Evolutionary conservation across 306 rosid genomes (phyloP), one percentile per base, ranked within the genome.

Genomic region (Quercus berberidifolia): DNA sequence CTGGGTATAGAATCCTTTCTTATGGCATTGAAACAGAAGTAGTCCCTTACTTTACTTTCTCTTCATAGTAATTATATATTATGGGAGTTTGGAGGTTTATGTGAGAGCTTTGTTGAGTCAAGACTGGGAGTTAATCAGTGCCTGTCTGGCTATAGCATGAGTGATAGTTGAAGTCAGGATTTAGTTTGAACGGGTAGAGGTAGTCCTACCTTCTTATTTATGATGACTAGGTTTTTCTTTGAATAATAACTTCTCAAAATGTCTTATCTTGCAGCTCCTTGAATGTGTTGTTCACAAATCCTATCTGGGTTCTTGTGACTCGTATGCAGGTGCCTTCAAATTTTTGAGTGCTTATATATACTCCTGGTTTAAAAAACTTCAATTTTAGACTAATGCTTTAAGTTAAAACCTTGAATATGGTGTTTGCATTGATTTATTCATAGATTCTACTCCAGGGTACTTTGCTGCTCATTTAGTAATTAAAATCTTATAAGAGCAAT

Each of bases 301-400:
- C 97, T 77, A 85, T 92, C 60, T 92, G 97, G 97, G 97, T 92
- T 81, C 86, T 92, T 17, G 97, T 92, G 82, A 92, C 97, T 78
- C 96, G 97, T 49, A 92, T 92, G 97, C 97, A 92, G 97, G 97
- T 90, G 77, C 64, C 5, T 80, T 80, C 23, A 35, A 56, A 74
- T 60, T 51, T 43, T 76, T 69, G 4, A 56, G 30, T 75, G 23
- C 62, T 67, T 30, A 74, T 30, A 57, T 23, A 25, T 38, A 14
- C 25, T 38, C 49, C 0, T 58, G 14, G 18, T 76, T 60, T 4
- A 26, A 15, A 18, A 12, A 5, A 9, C 30, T 65, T 21, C 20
- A 76, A 28, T 38, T 43, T 62, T 26, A 25, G 28, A 35, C 74
- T 21, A 8, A 11, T 33, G 19, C 26, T 30, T 69, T 49, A 63